Base-by-base conservation (phyloP, 2,329 filamentous ascomycete species). In the Thermochaetoides dissita region DNA sequence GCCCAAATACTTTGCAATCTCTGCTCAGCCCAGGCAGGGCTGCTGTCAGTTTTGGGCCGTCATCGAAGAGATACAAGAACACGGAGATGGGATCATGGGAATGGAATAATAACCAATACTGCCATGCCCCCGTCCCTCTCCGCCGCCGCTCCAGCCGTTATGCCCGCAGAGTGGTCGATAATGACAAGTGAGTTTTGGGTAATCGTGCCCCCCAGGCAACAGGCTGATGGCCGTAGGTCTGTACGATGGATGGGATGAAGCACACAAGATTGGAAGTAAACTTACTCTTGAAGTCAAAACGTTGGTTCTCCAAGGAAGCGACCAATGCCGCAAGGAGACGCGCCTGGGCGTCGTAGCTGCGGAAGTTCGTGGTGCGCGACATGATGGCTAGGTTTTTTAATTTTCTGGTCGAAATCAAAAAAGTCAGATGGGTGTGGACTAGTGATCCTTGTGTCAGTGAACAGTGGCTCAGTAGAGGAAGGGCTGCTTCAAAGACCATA, bases 261-360 rank as follows among this genome's bases (percentile, higher is more conserved):
- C 10, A 36, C 28, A 29, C 6, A 30, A 11, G 30, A 39, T 11
- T 35, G 29, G 34, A 6, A 8, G 24, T 12, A 4, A 11, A 46
- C 72, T 62, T 67, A 81, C 76, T 74, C 53, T 70, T 72, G 57
- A 72, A 79, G 55, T 80, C 74, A 41, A 78, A 68, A 47, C 69
- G 74, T 0, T 72, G 53, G 6, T 30, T 36, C 0, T 63, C 61
- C 41, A 73, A 66, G 3, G 74, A 72, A 0, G 75, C 76, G 0
- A 81, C 60, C 24, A 80, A 69, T 6, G 76, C 76, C 1, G 74
- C 69, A 3, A 80, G 63, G 32, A 81, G 68, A 37, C 76, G 74
- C 12, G 69, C 67, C 49, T 75, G 72, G 0, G 71, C 65, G 56
- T 80, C 75, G 54, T 75, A 77, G 2, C 64, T 66, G 47, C 69